Base-by-base conservation (phyloP, 2,329 filamentous ascomycete genomes). In the Neopestalotiopsis clavispora region DNA sequence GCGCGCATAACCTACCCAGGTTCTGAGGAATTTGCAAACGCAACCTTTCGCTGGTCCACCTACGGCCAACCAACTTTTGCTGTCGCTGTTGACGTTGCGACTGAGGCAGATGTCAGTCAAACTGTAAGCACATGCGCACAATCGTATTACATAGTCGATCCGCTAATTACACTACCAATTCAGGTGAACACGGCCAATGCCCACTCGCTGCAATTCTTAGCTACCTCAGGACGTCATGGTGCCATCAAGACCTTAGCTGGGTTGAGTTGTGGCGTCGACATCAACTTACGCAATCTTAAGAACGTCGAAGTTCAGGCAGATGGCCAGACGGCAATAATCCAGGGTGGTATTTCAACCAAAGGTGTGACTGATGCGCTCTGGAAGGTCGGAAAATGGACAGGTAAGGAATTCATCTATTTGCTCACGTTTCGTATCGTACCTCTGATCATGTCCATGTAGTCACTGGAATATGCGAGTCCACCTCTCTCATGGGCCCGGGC, bases 161-260 rank as follows among this genome's bases (percentile, higher is more conserved):
- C 7, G 17, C 1, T 28, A n/a, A 30, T 17, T 34, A 62, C 42
- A 56, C n/a, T 52, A 17, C 23, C 6, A 20, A 3, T 52, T 7
- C 14, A 85, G 83, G 80, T 86, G 56, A 79, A 80, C 75, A 87
- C 80, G 68, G 86, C 87, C 57, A 85, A 84, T 71, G 72, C 78
- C 52, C 76, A 81, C 59, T 72, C 79, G 1, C 67, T 87, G 2
- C 85, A 86, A 0, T 87, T 89, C 70, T 81, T 90, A 2, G 83
- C 85, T 0, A 84, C 80, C 73, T 87, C 86, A 72, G 84, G 85
- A 10, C 82, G 79, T 2, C 87, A 90, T 68, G 87, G 86, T 3
- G 78, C 84, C 2, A 79, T 86, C 61, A 85, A 80, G 56, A 85
- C 84, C 0, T 72, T 89, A 1, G 84, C 82, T 0, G 80, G 75